Evolutionary conservation across 2,329 filamentous ascomycete species (phyloP), one percentile per base, ranked within the genome.

Genomic region (Lecanicillium sp.): DNA sequence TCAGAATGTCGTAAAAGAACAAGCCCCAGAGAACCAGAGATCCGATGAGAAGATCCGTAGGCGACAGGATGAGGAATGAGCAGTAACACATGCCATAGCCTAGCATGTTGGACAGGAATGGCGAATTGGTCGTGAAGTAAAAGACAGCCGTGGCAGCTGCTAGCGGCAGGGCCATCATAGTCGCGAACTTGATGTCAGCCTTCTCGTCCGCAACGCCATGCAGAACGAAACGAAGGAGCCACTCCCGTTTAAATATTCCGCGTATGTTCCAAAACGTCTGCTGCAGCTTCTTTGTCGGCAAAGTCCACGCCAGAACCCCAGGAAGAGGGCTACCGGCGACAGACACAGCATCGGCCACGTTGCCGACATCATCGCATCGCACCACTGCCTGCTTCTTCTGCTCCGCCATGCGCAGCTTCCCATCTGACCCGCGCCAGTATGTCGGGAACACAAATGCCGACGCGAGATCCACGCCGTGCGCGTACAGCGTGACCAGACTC

Each of bases 1-100:
- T 90, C 64, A 93, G 83, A 41, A 98, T 91, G 62, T 98, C 91
- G 61, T 98, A 98, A 60, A 95, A 81, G 70, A 97, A 97, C 1
- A 97, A 73, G 0, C 85, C 87, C 9, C 74, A 70, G 1, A 97
- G 73, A 9, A 97, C 82, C 36, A 90, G 66, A 6, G 84, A 86
- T 1, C 89, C 89, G 0, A 87, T 95, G 47, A 78, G 70, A 61
- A 96, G 95, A 0, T 88, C 91, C 0, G 90, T 95, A 0, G 90
- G 90, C 1, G 90, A 95, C 71, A 97, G 81, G 45, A 95, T 69
- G 57, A 91, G 81, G 48, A 96, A 75, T 4, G 87, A 82, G 7
- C 80, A 79, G 60, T 97, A 96, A 55, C 85, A 90, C 68, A 95
- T 89, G 5, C 85, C 86, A 56, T 91, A 88, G 0, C 88, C 90